Evolutionary conservation across 2,329 filamentous ascomycete species (phyloP), one percentile per base, ranked within the genome.

Genomic region (Neocatenulostroma microsporum): DNA sequence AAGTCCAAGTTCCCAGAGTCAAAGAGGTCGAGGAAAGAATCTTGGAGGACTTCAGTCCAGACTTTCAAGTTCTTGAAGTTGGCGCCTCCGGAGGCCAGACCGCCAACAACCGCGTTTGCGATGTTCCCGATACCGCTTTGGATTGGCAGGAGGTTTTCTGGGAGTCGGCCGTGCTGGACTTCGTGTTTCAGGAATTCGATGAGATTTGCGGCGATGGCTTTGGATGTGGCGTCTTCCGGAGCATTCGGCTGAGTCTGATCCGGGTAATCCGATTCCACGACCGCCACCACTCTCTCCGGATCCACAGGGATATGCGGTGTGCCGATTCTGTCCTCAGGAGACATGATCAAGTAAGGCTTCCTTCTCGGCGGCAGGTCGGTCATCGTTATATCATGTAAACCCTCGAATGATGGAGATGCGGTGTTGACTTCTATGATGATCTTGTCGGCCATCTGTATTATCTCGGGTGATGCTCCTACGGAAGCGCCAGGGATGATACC

Each of bases 351-450:
- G 64, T 89, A 91, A 2, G 86, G 86, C 67, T 91, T 93, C 49
- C 85, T 73, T 47, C 72, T 66, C 2, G 86, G 86, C 13, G 86
- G 86, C 9, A 88, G 67, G 49, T 91, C 82, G n/a, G 82, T 85
- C 73, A 88, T 82, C 44, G 83, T 87, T 58, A 94, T 93, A 55
- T 94, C 87, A 69, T 94, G 86, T 13, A 94, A 74, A 35, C 85
- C 87, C 60, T 91, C 82, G 55, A 94, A 88, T 28, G 78, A 85
- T 4, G 86, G 86, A 34, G 84, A 76, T 1, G 85, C 70, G 0
- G 87, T 94, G 69, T 94, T 94, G 64, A 94, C 82, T 67, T 94
- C 86, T 55, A 94, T 84, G 55, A 94, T 86, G 63, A 94, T 77
- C 74, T 94, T 94, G 60, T 94, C 84, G 34, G 86, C 84, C 76